Percentiles rank a stretch among this genome's conserved stretches.
phyloP scores from a whole-genome alignment of 768 basidiomycete species.

The Leccinum boreale region DNA sequence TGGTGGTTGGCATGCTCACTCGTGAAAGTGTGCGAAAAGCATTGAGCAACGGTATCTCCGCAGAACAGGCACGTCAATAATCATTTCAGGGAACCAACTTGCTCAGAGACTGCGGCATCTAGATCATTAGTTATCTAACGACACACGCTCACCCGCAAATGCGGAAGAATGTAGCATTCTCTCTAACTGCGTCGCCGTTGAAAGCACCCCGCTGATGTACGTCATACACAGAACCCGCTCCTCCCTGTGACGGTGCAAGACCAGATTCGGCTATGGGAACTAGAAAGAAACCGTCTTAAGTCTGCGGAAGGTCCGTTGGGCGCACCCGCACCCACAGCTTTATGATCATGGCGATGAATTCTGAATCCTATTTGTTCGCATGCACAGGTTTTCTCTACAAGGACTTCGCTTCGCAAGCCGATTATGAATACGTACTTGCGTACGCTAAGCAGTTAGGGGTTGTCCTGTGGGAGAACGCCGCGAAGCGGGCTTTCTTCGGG shows the following conservation, averaged over 20 bases:
- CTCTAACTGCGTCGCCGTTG: slow-evolving; percentile 6
- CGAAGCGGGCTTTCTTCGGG: slow-evolving; percentile 80
- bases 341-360: slow-evolving; percentile 5
- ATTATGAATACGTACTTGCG: slow-evolving; percentile 82
- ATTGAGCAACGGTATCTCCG: slow-evolving; percentile 90
- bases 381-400: slow-evolving; percentile 80
- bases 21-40: slow-evolving; percentile 95
- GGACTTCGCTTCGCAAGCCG: slow-evolving; percentile 79
- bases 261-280: slow-evolving; percentile 96
- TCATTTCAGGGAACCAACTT: slow-evolving; percentile 8
- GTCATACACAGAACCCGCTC: slow-evolving; percentile 68
- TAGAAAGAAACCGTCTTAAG: slow-evolving; percentile 89
- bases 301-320: slow-evolving; percentile 71
- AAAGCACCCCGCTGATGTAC: slow-evolving; percentile 12
- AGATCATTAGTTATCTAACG: slow-evolving; percentile 95
- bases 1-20: slow-evolving; percentile 94
- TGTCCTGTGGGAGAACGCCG: slow-evolving; percentile 77
- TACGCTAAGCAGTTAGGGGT: slow-evolving; percentile 83
- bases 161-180: slow-evolving; percentile 75
- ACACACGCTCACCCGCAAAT: slow-evolving; percentile 98
- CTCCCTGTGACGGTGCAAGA: slow-evolving; percentile 97
- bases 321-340: slow-evolving; percentile 8
- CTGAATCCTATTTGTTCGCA: neutral
- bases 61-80: slow-evolving; percentile 72
- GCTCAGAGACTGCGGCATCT: slow-evolving; percentile 15